These are phyloP conservation scores for Pinus tabuliformis DNA, from an alignment of 75 land plant genomes.

Conservation along the genomic window DNA sequence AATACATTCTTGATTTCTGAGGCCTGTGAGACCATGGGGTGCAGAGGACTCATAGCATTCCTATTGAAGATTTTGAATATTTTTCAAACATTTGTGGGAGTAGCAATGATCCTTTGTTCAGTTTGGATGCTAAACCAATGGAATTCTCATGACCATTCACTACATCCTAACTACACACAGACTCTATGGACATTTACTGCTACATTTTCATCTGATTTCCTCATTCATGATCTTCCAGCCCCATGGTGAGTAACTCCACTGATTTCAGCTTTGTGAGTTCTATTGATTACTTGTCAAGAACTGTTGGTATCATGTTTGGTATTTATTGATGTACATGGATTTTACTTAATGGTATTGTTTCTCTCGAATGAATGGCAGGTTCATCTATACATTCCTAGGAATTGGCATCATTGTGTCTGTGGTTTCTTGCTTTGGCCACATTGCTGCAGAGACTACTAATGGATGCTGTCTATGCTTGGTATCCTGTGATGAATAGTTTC, in stretches of 20 bases:
- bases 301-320: neutral
- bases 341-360: neutral
- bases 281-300: neutral
- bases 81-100: conserved; percentile 42
- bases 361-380: conserved; percentile 40
- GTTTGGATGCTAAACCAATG: conserved; percentile 44
- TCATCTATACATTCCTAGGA: conserved; percentile 62
- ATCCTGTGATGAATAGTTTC: conserved; percentile 37
- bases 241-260: conserved; percentile 28
- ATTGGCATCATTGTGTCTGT: conserved; percentile 45
- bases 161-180: conserved; percentile 13
- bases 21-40: conserved; percentile 7
- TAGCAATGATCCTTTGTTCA: conserved; percentile 45
- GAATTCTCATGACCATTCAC: conserved; percentile 15
- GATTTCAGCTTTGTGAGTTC: neutral
- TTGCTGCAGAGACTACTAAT: conserved; percentile 67
- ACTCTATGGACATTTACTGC: neutral
- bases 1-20: neutral
- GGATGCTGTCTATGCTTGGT: conserved; percentile 80
- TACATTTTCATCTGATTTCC: neutral
- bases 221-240: conserved; percentile 27
- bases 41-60: conserved; percentile 32
- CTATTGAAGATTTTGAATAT: conserved; percentile 44
- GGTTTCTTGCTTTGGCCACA: conserved; percentile 55
- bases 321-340: neutral